These are phyloP conservation scores for Nakazawaea pomicola DNA, from an alignment of 805 yeast genomes.

Conservation along the genomic window DNA sequence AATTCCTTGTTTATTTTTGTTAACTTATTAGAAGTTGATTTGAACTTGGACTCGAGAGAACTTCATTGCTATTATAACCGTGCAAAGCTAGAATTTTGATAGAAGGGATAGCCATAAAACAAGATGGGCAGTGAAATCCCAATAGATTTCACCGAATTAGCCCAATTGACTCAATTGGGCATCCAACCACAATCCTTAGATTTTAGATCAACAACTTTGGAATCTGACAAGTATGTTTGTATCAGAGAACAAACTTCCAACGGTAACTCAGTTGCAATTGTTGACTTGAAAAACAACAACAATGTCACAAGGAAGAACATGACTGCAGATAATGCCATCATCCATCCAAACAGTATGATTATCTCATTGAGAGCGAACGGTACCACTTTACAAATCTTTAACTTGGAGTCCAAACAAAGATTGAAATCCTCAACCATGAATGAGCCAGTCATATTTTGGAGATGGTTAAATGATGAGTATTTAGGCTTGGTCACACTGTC, in stretches of 20 bases:
- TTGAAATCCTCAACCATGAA: conserved; percentile 80
- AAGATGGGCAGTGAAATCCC: conserved; percentile 63
- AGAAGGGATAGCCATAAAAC: too few relatives aligned
- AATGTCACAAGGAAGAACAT: conserved; percentile 83
- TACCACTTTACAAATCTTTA: conserved; percentile 91
- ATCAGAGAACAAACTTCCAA: conserved; percentile 58
- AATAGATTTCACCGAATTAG: conserved; percentile 92
- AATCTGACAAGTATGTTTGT: conserved; percentile 87
- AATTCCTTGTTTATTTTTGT: neutral
- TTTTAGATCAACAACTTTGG: conserved; percentile 90
- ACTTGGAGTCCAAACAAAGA: conserved; percentile 81
- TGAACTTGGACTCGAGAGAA: too few relatives aligned
- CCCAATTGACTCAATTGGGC: conserved; percentile 82
- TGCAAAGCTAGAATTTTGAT: too few relatives aligned
- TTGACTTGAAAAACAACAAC: conserved; percentile 77
- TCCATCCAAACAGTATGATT: conserved; percentile 87
- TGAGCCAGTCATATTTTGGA: conserved; percentile 93
- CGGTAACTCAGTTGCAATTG: conserved; percentile 90
- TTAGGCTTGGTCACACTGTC: conserved; percentile 84
- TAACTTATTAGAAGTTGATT: neutral
- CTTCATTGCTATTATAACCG: too few relatives aligned
- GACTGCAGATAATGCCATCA: conserved; percentile 96
- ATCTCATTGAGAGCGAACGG: conserved; percentile 95
- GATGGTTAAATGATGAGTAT: conserved; percentile 72
- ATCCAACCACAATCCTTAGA: conserved; percentile 81